Evolutionary conservation across 169 alveolate species (phyloP).

Genomic region (Plasmodium adleri): DNA sequence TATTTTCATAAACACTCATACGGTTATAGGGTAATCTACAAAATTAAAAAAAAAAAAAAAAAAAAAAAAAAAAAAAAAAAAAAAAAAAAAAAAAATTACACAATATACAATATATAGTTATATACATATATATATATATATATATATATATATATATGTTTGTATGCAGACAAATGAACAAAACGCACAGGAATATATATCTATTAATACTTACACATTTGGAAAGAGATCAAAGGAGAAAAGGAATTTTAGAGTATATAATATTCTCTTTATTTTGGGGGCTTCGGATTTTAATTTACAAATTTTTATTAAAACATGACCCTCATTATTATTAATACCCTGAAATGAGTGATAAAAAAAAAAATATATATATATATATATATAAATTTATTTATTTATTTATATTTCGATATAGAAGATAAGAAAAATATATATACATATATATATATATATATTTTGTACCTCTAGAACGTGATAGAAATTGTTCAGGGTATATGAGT

Average conservation of each 20-base stretch:
- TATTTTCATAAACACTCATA: conserved; percentile 72
- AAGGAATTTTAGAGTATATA: conserved; percentile 60
- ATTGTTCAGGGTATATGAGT: conserved; percentile 34
- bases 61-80: background rate
- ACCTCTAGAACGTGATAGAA: conserved; percentile 66
- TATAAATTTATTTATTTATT: background rate
- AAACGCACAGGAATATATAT: too few species aligned
- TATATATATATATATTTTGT: conserved; percentile 2
- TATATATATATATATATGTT: too few species aligned
- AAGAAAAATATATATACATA: background rate
- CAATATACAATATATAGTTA: background rate
- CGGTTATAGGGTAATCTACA: conserved; percentile 59
- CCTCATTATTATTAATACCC: conserved; percentile 73
- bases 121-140: too few species aligned
- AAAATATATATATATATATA: background rate
- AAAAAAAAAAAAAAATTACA: background rate
- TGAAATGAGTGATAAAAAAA: conserved; percentile 1
- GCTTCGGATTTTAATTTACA: conserved; percentile 48
- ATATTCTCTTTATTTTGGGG: conserved; percentile 62
- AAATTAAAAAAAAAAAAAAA: background rate
- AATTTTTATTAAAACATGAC: conserved; percentile 58
- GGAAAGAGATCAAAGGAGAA: conserved; percentile 73
- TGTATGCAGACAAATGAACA: too few species aligned
- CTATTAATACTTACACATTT: conserved; percentile 34
- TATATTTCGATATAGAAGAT: background rate